phyloP scores from a whole-genome alignment of 345 rosid genomes.

The Rubroshorea leprosula region DNA sequence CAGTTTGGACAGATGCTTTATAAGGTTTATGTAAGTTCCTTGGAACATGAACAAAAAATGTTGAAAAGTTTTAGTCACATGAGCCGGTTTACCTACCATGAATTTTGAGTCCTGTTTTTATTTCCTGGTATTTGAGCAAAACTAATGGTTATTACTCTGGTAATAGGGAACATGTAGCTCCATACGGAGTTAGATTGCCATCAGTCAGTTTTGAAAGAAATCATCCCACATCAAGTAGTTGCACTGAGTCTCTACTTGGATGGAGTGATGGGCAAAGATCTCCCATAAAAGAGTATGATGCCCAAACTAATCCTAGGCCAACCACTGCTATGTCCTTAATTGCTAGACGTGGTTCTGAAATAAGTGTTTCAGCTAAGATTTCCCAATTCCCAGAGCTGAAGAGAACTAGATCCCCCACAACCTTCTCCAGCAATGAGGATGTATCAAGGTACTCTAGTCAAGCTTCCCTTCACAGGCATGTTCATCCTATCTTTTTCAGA shows the following conservation, averaged over 20 bases:
- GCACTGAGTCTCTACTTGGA: slow-evolving; percentile 33
- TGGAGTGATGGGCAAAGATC: slow-evolving; percentile 38
- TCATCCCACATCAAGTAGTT: too few species aligned
- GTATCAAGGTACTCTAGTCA: slow-evolving; percentile 27
- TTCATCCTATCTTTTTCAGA: slow-evolving; percentile 13
- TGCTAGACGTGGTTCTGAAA: slow-evolving; percentile 54
- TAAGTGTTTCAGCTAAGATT: slow-evolving; percentile 47
- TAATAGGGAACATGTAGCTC: too few species aligned
- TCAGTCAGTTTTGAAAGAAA: too few species aligned
- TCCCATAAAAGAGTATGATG: slow-evolving; percentile 31
- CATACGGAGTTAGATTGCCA: too few species aligned
- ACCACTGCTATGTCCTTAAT: slow-evolving; percentile 42
- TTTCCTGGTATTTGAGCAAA: too few species aligned
- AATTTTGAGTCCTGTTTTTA: too few species aligned
- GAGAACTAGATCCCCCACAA: slow-evolving; percentile 46
- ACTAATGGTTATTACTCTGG: too few species aligned
- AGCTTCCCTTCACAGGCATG: slow-evolving; percentile 27
- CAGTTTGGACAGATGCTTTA: too few species aligned
- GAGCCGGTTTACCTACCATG: too few species aligned
- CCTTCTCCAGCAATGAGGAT: slow-evolving; percentile 27
- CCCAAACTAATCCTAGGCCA: slow-evolving; percentile 30
- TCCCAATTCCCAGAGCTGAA: slow-evolving; percentile 49
- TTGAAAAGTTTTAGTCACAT: too few species aligned
- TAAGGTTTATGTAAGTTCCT: too few species aligned
- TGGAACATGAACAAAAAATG: too few species aligned